Evolutionary conservation across 2,329 filamentous ascomycete species (phyloP), one percentile per base, ranked within the genome.

Genomic region (Penicillium sp.): DNA sequence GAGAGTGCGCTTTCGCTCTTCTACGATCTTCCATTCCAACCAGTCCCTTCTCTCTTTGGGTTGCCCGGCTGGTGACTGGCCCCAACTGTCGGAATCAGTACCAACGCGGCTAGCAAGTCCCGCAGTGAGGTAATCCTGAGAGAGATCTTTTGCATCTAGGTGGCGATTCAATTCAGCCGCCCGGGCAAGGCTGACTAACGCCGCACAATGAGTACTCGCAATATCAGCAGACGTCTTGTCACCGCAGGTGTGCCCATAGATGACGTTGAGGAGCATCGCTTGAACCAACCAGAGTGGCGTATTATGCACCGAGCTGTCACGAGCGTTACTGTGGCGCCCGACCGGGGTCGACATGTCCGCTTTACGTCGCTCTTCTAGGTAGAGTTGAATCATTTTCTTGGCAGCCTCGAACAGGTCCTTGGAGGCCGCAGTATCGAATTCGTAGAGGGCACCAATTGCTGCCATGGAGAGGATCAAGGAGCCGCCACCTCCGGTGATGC

Each of bases 211-310:
- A 1, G 87, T 95, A 55, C 85, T 90, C 1, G 91, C 91, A 62
- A 95, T 94, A 65, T 96, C 89, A 53, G 87, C 88, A 21, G 88
- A 86, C 47, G 83, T 84, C 72, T 94, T 91, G 66, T 97, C 91
- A 32, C 87, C 88, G 66, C 89, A 95, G 58, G 95, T 94, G 68
- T 96, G 88, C 13, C 91, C 91, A 65, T 95, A 97, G 15, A 96
- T 87, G 33, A 97, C 87, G 65, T 95, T 97, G 43, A 98, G 77
- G 9, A 97, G 75, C 91, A 97, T 97, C 0, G 91, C 88, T 69
- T 97, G 93, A 15, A 97, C 89, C 24, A 98, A 77, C 90, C 91
- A 97, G 34, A 96, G 77, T 0, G 91, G 91, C 2, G 89, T 82
- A 48, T 81, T 91, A 57, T 88, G 82, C 34, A 82, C 78, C 15